Evolutionary conservation across 2,329 filamentous ascomycete species (phyloP).

Genomic region (Colletotrichum sp.): DNA sequence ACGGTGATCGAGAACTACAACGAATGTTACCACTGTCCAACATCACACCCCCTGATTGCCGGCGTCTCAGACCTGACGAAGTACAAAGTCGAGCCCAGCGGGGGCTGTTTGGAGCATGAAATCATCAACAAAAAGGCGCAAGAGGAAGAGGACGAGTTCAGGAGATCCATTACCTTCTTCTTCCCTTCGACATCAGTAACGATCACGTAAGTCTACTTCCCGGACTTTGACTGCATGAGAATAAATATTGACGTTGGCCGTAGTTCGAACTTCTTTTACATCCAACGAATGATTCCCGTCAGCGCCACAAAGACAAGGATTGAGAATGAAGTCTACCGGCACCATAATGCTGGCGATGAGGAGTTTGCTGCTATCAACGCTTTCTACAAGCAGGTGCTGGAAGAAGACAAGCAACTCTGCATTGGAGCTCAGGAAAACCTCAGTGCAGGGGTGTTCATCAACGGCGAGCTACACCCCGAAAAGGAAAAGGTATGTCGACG

Average conservation of each 20-base stretch:
- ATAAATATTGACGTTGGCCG: neutral
- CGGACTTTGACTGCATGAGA: neutral
- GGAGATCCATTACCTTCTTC: conserved; percentile 13
- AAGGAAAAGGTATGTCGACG: conserved; percentile 44
- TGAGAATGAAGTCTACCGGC: conserved; percentile 56
- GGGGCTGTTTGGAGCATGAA: conserved; percentile 39
- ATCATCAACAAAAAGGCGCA: conserved; percentile 41
- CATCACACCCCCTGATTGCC: conserved; percentile 50
- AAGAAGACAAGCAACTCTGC: conserved; percentile 57
- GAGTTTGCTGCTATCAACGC: conserved; percentile 50
- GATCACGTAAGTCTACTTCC: conserved; percentile 36
- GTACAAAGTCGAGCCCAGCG: conserved; percentile 42
- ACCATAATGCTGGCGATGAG: conserved; percentile 49
- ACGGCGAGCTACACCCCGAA: conserved; percentile 58
- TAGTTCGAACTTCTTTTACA: conserved; percentile 53
- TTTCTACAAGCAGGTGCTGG: conserved; percentile 57
- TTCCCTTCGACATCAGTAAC: conserved; percentile 9
- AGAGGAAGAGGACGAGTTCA: conserved; percentile 27
- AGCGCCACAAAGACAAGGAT: conserved; percentile 46
- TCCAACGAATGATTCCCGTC: conserved; percentile 54
- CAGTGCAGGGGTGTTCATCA: conserved; percentile 54
- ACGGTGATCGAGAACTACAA: conserved; percentile 53
- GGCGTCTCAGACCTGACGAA: conserved; percentile 48
- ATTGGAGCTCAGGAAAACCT: conserved; percentile 54
- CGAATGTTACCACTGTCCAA: conserved; percentile 53